A percentile compares a stretch with the other conserved stretches of the same genome.
phyloP scores from a whole-genome alignment of 441 rosid species.

The Pelargonium fulgidum region DNA sequence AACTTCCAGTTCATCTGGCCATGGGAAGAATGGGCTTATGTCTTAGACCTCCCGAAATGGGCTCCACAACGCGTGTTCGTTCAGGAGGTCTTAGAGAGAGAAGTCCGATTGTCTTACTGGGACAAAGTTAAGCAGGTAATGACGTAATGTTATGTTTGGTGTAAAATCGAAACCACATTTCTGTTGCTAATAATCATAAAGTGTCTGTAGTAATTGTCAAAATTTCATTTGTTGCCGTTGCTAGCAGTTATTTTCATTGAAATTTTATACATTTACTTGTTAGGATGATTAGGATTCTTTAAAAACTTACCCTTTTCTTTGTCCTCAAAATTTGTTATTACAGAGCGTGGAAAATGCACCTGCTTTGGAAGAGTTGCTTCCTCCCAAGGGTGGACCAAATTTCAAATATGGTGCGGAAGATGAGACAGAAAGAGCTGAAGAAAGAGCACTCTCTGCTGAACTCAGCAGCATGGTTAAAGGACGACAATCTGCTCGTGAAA shows the following conservation, averaged over 20 bases:
- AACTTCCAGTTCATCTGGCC: slow-evolving; percentile 99
- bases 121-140: slow-evolving; percentile 95
- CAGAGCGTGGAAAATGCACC: slow-evolving; percentile 93
- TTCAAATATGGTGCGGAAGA: slow-evolving; percentile 62
- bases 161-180: background rate
- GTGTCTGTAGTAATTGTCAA: too few relatives aligned
- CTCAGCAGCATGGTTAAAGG: slow-evolving; percentile 79
- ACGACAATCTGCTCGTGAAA: slow-evolving; percentile 68
- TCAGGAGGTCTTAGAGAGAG: slow-evolving; percentile 97
- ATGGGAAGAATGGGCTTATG: slow-evolving; percentile 99
- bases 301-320: background rate
- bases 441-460: slow-evolving; percentile 64
- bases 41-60: slow-evolving; percentile 93
- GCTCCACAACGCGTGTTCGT: slow-evolving; percentile 98
- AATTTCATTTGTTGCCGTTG: too few relatives aligned
- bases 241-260: background rate
- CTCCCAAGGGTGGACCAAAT: slow-evolving; percentile 69
- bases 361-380: slow-evolving; percentile 85
- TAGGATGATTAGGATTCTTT: background rate
- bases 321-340: slow-evolving; percentile 20
- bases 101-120: slow-evolving; percentile 97
- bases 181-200: too few relatives aligned
- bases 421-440: slow-evolving; percentile 66
- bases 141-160: slow-evolving; percentile 38
- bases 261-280: slow-evolving; percentile 4